These are phyloP conservation scores for Gossypium ekmanianum DNA, from an alignment of 345 rosid species.

Conservation along the genomic window DNA sequence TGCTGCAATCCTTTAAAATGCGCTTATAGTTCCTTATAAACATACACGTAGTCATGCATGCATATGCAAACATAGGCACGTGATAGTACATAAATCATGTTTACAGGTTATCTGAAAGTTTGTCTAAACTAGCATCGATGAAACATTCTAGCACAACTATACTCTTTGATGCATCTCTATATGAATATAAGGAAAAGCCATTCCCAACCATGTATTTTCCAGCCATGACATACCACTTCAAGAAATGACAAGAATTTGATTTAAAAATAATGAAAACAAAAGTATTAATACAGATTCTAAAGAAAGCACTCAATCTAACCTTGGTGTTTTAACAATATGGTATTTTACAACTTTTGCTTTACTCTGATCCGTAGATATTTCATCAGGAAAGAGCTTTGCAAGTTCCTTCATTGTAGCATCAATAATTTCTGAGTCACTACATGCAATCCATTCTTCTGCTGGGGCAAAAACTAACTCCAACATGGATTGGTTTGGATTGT, in stretches of 20 bases:
- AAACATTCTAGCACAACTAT: neutral
- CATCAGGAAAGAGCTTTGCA: constrained; percentile 86
- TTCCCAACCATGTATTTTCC: neutral
- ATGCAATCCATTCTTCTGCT: constrained; percentile 88
- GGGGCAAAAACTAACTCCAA: constrained; percentile 97
- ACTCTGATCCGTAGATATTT: constrained; percentile 84
- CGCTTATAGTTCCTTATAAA: neutral
- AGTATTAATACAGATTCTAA: neutral
- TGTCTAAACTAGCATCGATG: neutral
- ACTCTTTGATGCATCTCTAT: neutral
- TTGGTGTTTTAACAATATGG: constrained; percentile 89
- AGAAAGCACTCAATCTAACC: constrained; percentile 43
- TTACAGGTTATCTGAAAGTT: neutral
- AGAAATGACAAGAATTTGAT: neutral
- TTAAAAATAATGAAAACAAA: neutral
- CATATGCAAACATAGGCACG: neutral
- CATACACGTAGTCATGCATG: neutral
- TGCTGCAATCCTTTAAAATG: neutral
- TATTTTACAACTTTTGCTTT: constrained; percentile 86
- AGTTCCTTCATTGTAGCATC: constrained; percentile 94
- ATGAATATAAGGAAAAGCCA: neutral
- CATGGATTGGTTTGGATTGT: constrained; percentile 83
- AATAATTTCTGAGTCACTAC: constrained; percentile 73
- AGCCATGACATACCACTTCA: neutral
- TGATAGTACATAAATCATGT: neutral